Base-by-base conservation (phyloP, 352 stramenopile species). In the Phytophthora podocarpi region DNA sequence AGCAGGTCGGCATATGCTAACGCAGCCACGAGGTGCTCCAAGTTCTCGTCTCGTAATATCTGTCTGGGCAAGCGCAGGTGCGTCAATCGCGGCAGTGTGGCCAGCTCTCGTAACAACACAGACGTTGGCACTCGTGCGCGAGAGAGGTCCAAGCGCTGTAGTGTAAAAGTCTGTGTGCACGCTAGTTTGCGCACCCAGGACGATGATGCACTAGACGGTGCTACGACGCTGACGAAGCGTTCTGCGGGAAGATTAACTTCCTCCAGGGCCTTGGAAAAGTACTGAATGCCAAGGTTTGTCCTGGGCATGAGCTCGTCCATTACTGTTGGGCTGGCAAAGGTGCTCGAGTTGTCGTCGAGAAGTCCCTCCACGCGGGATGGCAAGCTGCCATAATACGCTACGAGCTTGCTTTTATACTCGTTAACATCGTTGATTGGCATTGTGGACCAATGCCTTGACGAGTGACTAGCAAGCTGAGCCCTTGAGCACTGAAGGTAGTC, bases 11-110 rank as follows among this genome's bases (percentile, higher is more conserved):
- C 49, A 46, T 81, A 90, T 20, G 70, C 77, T n/a, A 94, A 50
- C n/a, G 74, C 79, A 21, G 77, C 76, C 34, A 94, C 57, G 18
- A 92, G 79, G 59, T 88, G 80, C 61, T 94, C 85, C 20, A 94
- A 40, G 57, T 92, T 89, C 24, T 91, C 79, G 21, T 88, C 71
- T 1, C 82, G 76, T 34, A 91, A 61, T 20, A 94, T 80, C 59
- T 86, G 78, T 11, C 55, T 47, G 0, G 85, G 82, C 15, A 94
- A 54, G 6, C 82, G 78, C 27, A 94, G 51, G 21, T 91, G 81
- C 10, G 79, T 82, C 40, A 94, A 57, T 27, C 72, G 74, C 21
- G 76, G 70, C 21, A 94, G 56, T 27, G 73, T 70, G 6, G 45
- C 45, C 12, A 94, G 61, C 51, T 90, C 81, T 26, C 70, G 69